Evolutionary conservation across 495 filamentous ascomycete species (phyloP).

Genomic region (Daldinia concentrica): DNA sequence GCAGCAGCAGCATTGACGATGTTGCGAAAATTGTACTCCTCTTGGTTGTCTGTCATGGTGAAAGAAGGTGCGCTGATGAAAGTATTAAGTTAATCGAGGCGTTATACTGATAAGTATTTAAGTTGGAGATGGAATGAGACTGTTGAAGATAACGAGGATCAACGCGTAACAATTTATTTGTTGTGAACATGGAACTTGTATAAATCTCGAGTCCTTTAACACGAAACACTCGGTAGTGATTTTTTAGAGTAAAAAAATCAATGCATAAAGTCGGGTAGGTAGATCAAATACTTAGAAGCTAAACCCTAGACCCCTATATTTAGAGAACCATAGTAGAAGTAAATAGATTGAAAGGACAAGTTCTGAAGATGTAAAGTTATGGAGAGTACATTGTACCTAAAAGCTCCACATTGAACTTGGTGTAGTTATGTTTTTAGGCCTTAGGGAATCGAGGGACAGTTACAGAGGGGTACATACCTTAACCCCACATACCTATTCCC

Average conservation of each 20-base stretch:
- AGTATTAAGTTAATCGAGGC: background rate
- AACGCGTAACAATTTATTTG: background rate
- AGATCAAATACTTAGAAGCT: background rate
- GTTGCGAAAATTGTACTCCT: constrained; percentile 16
- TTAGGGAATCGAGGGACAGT: background rate
- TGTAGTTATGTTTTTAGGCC: too few relatives aligned
- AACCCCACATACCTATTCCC: background rate
- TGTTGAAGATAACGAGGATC: background rate
- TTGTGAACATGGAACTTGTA: too few relatives aligned
- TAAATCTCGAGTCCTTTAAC: background rate
- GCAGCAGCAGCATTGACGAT: constrained; percentile 37
- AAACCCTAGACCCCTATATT: background rate
- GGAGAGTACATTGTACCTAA: background rate
- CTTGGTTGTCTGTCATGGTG: constrained; percentile 13
- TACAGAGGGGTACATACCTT: background rate
- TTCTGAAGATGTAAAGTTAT: background rate
- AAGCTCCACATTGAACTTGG: background rate
- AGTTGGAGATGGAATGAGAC: background rate
- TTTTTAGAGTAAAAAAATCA: background rate
- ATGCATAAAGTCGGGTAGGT: background rate
- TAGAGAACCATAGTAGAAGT: background rate
- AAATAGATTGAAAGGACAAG: background rate
- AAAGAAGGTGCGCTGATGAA: background rate
- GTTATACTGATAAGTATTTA: background rate
- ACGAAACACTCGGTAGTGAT: background rate